Evolutionary conservation across 768 basidiomycete genomes (phyloP), one percentile per base, ranked within the genome.

Genomic region (Tricholomella constricta): DNA sequence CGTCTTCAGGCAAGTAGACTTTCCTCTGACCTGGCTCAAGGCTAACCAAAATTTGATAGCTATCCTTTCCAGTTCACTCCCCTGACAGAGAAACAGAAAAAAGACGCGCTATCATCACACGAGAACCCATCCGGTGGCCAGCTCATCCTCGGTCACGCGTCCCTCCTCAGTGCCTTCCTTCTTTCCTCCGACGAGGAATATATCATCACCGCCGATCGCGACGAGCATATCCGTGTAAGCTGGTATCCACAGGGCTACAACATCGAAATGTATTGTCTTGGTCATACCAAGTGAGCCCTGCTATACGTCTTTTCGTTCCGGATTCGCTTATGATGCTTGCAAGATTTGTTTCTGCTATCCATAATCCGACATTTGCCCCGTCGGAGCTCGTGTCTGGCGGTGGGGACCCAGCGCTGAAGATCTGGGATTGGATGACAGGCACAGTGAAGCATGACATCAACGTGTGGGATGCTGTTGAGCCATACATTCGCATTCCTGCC

Each of bases 201-300:
- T 64, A 86, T 99, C 62, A 79, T 98, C 57, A 93, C 94, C 0
- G 88, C 92, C 0, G 97, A 98, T 65, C 75, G 97, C 40, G 97
- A 99, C 64, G 97, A 98, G 66, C 97, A 98, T 65, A 88, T 99
- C 45, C 79, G 97, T 48, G 81, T 96, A 14, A 94, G 91, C 62
- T 83, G 90, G 82, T 98, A 81, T 64, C 97, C 97, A 0, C 76
- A 88, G 48, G 91, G 94, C 15, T 89, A 87, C 59, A 81, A 81
- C 38, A 89, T 98, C 56, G 93, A 98, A 67, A 83, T 79, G 56
- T 98, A 85, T 67, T 89, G 94, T 57, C 78, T 95, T 23, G 93
- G 94, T 15, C 90, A 94, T 63, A 77, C 77, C 59, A 89, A 85
- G 93, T 94, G 56, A 60, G 84, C 66, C 2, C 12, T 38, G 23